phyloP scores from a whole-genome alignment of 1,139 yeast species.

The Candida tetrigidarum region DNA sequence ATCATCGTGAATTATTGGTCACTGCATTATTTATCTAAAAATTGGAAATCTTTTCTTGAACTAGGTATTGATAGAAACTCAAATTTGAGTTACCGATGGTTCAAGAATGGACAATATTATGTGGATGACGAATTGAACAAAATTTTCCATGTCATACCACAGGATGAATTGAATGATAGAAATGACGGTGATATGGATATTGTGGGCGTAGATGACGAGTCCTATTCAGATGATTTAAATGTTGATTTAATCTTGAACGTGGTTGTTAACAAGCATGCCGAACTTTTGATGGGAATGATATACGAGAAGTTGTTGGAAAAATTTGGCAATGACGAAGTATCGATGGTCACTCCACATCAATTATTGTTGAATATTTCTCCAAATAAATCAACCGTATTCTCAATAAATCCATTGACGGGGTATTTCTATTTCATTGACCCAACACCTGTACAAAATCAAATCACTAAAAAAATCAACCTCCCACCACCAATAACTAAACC shows the following conservation, averaged over 20 bases:
- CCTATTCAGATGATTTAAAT: slow-evolving; percentile 34
- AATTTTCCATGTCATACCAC: slow-evolving; percentile 12
- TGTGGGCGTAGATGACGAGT: slow-evolving; percentile 23
- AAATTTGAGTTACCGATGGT: slow-evolving; percentile 68
- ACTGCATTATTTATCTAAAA: slow-evolving; percentile 39
- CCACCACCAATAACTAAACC: slow-evolving; percentile 25
- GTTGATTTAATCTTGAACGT: slow-evolving; percentile 39
- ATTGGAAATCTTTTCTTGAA: slow-evolving; percentile 57
- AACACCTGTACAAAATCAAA: slow-evolving; percentile 39
- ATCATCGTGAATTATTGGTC: slow-evolving; percentile 77
- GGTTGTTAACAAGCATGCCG: slow-evolving; percentile 45
- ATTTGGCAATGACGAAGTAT: slow-evolving; percentile 16
- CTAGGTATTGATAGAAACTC: slow-evolving; percentile 63
- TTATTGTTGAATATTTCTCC: slow-evolving; percentile 39
- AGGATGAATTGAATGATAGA: slow-evolving; percentile 10
- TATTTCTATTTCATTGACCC: slow-evolving; percentile 49
- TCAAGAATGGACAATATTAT: slow-evolving; percentile 52
- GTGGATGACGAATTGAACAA: slow-evolving; percentile 24
- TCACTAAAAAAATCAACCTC: slow-evolving; percentile 38
- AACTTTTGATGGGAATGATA: slow-evolving; percentile 30
- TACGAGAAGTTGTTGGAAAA: slow-evolving; percentile 19
- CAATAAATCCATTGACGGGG: slow-evolving; percentile 52
- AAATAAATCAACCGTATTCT: slow-evolving; percentile 38
- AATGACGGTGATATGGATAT: slow-evolving; percentile 11
- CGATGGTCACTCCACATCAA: slow-evolving; percentile 40